Conservation (phyloP, 176 grass and related monocot genomes). For the Otatea glauca region DNA sequence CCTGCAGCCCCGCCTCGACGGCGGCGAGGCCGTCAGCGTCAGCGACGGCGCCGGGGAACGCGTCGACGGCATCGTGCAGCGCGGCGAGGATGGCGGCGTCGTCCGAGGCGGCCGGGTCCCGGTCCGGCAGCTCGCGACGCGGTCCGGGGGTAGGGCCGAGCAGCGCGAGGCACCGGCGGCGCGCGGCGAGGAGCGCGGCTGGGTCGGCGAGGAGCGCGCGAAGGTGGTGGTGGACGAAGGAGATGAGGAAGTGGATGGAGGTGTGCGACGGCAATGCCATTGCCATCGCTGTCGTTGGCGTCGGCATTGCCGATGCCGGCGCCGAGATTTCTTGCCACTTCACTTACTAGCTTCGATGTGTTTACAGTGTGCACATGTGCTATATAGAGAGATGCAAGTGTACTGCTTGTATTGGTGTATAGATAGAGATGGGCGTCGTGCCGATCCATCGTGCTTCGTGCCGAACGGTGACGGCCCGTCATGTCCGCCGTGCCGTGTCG, state of each 20-base stretch:
- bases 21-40: constrained; percentile 16
- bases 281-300: constrained; percentile 20
- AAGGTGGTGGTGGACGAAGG: constrained; percentile 65
- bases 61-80: constrained; percentile 62
- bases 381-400: no score
- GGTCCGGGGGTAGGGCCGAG: constrained; percentile 22
- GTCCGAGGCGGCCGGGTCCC: neutral
- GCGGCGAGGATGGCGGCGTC: constrained; percentile 61
- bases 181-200: constrained; percentile 31
- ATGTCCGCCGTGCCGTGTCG: no score
- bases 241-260: constrained; percentile 62
- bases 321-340: neutral
- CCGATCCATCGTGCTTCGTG: no score
- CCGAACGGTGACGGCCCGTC: no score
- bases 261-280: constrained; percentile 40
- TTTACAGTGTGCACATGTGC: neutral
- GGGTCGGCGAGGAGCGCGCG: constrained; percentile 59
- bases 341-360: neutral
- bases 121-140: neutral
- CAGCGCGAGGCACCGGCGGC: constrained; percentile 34
- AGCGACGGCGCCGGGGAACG: constrained; percentile 3
- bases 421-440: no score
- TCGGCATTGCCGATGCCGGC: constrained; percentile 25
- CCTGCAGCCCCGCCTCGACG: constrained; percentile 79
- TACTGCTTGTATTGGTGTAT: no score